Percentiles rank a stretch among this genome's conserved stretches.
These are phyloP conservation scores for Boletus reticuloceps DNA, from an alignment of 768 basidiomycete species.

Conservation along the genomic window DNA sequence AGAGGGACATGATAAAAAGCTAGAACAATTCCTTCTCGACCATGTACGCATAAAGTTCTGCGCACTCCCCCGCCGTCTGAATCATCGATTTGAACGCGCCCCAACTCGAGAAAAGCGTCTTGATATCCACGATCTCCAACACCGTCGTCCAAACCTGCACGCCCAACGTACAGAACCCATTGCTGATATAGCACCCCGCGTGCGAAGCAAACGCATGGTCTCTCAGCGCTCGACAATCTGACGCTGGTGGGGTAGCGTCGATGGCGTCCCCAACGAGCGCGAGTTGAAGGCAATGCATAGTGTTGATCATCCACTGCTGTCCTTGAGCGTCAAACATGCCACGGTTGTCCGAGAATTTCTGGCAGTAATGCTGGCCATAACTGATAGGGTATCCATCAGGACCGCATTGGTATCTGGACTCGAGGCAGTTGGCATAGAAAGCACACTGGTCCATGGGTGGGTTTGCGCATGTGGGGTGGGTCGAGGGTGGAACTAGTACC, in stretches of 20 bases:
- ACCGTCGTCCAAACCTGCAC: conserved; percentile 37
- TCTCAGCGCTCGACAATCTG: conserved; percentile 33
- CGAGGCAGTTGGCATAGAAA: conserved; percentile 46
- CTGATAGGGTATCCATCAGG: conserved; percentile 41
- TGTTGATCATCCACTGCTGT: conserved; percentile 42
- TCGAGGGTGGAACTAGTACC: conserved; percentile 11
- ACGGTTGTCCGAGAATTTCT: conserved; percentile 34
- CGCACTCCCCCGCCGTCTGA: conserved; percentile 9
- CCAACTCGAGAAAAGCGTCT: conserved; percentile 17
- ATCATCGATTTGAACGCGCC: conserved; percentile 12
- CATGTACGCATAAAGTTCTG: conserved; percentile 11
- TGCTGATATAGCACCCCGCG: conserved; percentile 39
- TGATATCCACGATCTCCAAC: conserved; percentile 29
- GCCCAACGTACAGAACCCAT: conserved; percentile 41
- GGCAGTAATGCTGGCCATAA: conserved; percentile 41
- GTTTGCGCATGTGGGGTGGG: conserved; percentile 16
- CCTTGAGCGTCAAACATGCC: conserved; percentile 31
- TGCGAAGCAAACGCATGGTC: conserved; percentile 42
- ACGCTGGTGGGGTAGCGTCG: conserved; percentile 12
- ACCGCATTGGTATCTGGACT: conserved; percentile 45
- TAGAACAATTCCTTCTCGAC: conserved; percentile 7
- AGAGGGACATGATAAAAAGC: no score
- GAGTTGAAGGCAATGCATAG: conserved; percentile 46
- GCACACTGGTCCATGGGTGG: conserved; percentile 40
- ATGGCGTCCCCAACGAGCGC: conserved; percentile 38